phyloP scores from a whole-genome alignment of 1,139 yeast genomes.

The Pichia sp. region DNA sequence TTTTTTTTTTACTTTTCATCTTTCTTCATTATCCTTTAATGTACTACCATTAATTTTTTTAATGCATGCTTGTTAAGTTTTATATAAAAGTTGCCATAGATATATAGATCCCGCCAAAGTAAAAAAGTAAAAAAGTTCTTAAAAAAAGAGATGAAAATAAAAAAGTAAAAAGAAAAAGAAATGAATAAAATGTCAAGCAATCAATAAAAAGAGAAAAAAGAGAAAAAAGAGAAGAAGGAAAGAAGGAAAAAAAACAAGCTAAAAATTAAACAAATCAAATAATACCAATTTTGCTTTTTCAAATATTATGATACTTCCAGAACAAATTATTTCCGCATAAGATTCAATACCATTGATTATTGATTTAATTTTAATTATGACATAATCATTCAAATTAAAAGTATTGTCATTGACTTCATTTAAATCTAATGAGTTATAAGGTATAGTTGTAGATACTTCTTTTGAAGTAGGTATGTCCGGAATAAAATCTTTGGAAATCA shows the following conservation, averaged over 20 bases:
- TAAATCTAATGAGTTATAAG: background rate
- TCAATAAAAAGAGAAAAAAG: background rate
- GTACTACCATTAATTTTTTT: background rate
- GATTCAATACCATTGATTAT: conserved; percentile 1
- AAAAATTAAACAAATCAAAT: conserved; percentile 2
- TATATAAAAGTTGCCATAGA: too few relatives aligned
- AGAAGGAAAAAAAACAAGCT: background rate
- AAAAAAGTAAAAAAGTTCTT: too few relatives aligned
- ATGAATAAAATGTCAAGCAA: background rate
- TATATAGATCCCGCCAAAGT: too few relatives aligned
- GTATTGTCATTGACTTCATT: background rate
- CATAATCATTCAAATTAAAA: background rate
- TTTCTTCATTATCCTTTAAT: background rate
- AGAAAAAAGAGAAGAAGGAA: background rate
- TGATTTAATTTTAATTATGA: conserved; percentile 1
- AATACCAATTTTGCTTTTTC: conserved; percentile 7
- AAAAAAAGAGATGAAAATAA: too few relatives aligned
- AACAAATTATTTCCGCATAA: conserved; percentile 2
- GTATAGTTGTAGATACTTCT: background rate
- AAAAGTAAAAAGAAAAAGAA: too few relatives aligned
- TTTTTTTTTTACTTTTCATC: background rate
- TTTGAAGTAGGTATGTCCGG: background rate
- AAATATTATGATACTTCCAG: conserved; percentile 3
- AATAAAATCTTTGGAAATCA: conserved; percentile 3
- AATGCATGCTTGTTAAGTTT: too few relatives aligned